phyloP scores from a whole-genome alignment of 1,284 basidiomycete genomes.

The Violaceomyces palustris region DNA sequence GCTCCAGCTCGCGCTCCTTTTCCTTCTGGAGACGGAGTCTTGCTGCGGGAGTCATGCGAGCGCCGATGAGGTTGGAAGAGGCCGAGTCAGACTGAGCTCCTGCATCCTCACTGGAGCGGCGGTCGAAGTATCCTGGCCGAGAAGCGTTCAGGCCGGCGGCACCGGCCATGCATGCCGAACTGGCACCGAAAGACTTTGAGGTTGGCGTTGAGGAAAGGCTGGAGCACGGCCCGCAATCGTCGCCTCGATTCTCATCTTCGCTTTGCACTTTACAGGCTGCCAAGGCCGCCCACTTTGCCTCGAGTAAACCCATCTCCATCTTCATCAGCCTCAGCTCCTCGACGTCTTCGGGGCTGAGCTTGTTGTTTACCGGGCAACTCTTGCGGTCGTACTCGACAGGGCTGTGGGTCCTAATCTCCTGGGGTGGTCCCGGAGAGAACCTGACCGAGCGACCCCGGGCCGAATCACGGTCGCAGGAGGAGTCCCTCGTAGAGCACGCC shows the following conservation, averaged over 20 bases:
- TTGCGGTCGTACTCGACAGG: conserved; percentile 52
- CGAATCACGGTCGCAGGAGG: conserved; percentile 36
- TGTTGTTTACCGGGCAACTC: conserved; percentile 43
- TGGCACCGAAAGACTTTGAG: no score
- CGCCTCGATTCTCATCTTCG: not conserved
- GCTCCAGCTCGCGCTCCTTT: conserved; percentile 20
- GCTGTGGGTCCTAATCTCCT: conserved; percentile 46
- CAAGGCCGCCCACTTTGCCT: conserved; percentile 45
- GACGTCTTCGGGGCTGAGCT: conserved; percentile 44
- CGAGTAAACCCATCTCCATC: conserved; percentile 48
- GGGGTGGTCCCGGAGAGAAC: conserved; percentile 42
- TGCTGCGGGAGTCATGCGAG: conserved; percentile 11
- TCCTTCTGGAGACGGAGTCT: conserved; percentile 27
- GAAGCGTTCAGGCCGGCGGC: conserved; percentile 21
- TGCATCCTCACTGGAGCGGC: not conserved
- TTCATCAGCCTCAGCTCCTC: conserved; percentile 48
- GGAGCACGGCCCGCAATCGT: no score
- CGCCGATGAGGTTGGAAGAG: no score
- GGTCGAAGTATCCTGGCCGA: no score
- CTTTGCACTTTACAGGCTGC: conserved; percentile 26
- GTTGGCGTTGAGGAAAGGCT: no score
- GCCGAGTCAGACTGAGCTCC: conserved; percentile 13
- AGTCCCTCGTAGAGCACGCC: conserved; percentile 20
- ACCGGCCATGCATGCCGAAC: no score
- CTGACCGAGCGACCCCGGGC: conserved; percentile 36